Evolutionary conservation across 208 protist genomes (phyloP).

Genomic region (Porcisia hertigi): DNA sequence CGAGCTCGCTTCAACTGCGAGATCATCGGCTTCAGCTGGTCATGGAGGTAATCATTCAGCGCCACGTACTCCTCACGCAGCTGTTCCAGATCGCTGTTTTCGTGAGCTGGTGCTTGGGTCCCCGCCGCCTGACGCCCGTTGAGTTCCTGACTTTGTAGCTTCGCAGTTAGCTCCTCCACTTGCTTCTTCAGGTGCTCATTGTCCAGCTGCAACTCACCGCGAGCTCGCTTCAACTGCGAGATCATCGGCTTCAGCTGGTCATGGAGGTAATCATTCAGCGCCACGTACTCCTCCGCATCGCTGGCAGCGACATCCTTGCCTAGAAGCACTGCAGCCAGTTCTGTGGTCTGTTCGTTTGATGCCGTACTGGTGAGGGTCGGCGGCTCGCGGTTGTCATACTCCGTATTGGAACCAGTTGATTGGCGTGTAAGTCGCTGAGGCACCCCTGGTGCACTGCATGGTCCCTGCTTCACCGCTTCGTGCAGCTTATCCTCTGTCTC

Average conservation of each 20-base stretch:
- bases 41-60: conserved; percentile 9
- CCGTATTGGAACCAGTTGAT: neutral
- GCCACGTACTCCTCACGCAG: conserved; percentile 3
- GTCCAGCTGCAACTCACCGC: conserved; percentile 26
- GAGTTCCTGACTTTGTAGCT: conserved; percentile 20
- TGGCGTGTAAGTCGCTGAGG: neutral
- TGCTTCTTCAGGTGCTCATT: conserved; percentile 25
- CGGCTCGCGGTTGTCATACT: conserved; percentile 5
- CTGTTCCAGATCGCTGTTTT: conserved; percentile 12
- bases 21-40: conserved; percentile 22
- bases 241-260: conserved; percentile 23
- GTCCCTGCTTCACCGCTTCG: conserved; percentile 8
- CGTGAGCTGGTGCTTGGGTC: neutral
- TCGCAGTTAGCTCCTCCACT: conserved; percentile 14
- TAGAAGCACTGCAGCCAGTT: conserved; percentile 20
- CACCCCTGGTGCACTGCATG: conserved; percentile 2
- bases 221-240: conserved; percentile 22
- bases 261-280: conserved; percentile 11
- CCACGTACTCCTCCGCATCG: conserved; percentile 2
- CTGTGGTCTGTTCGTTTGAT: conserved; percentile 1
- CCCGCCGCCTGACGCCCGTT: conserved; percentile 33
- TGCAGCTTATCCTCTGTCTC: conserved; percentile 5
- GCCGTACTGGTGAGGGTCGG: conserved; percentile 11
- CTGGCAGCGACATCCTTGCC: conserved; percentile 11
- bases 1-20: conserved; percentile 23